Evolutionary conservation across 352 stramenopile species (phyloP).

Genomic region (Globisporangium radiosum): DNA sequence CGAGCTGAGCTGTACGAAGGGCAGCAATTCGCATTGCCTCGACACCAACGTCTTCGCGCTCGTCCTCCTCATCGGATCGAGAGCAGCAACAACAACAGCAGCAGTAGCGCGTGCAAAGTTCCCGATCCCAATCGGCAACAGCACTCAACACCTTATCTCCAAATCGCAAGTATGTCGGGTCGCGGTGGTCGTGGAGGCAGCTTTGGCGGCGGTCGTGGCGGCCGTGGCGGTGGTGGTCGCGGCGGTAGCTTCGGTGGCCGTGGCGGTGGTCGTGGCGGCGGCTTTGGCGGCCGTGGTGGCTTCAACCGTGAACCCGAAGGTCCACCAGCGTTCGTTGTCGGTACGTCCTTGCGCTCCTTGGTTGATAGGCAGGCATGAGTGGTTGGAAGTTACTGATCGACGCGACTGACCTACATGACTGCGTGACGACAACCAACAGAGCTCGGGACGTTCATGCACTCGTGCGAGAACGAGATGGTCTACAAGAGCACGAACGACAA

Average conservation of each 20-base stretch:
- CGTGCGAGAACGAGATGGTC: slow-evolving; percentile 97
- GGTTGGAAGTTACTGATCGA: too few relatives aligned
- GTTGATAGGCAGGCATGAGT: too few relatives aligned
- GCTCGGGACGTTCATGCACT: slow-evolving; percentile 94
- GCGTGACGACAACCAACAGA: slow-evolving; percentile 45
- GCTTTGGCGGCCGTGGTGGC: slow-evolving; percentile 29
- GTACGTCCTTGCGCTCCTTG: slow-evolving; percentile 20
- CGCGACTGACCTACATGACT: background rate
- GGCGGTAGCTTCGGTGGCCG: slow-evolving; percentile 32
- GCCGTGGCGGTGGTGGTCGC: slow-evolving; percentile 32
- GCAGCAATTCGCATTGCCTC: background rate
- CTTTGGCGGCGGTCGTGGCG: slow-evolving; percentile 39
- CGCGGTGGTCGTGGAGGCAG: slow-evolving; percentile 39
- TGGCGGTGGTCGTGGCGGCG: slow-evolving; percentile 29
- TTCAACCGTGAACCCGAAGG: slow-evolving; percentile 58
- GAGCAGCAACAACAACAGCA: background rate
- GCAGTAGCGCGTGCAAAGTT: background rate
- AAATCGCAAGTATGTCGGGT: slow-evolving; percentile 34
- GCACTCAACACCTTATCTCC: background rate
- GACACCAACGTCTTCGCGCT: background rate
- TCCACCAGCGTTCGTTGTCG: slow-evolving; percentile 62
- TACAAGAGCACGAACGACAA: slow-evolving; percentile 95
- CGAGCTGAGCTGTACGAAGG: background rate
- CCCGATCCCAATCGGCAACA: background rate
- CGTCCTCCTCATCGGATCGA: background rate